Evolutionary conservation across 1,139 yeast species (phyloP), one percentile per base, ranked within the genome.

Genomic region (Blastobotrys capitulatus): DNA sequence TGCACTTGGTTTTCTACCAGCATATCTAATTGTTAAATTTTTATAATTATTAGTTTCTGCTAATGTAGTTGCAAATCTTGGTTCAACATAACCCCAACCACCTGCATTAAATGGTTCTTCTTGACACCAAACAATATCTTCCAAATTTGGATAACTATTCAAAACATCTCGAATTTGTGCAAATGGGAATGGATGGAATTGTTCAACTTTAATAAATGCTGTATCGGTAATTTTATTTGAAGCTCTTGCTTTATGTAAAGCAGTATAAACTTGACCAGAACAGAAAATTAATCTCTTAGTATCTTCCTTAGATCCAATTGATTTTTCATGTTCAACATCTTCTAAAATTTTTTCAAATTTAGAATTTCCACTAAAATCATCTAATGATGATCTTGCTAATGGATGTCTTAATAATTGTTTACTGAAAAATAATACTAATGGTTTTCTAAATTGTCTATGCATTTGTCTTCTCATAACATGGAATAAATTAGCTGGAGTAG

Each of bases 91-190:
- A 36, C 83, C 67, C 84, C 83, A 88, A 47, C 86, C 73, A 71
- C 97, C 97, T 83, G 89, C 89, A 75, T 90, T 90, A 73, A 90
- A 78, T 61, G 97, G 97, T 76, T 90, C 97, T 75, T 90, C 97
- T 75, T 90, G 97, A 72, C 94, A 83, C 90, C 89, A 90, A 46
- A 88, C 92, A 60, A 90, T 75, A 67, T 90, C 97, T 69, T 84
- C 82, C 55, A 83, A 66, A 67, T 80, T 81, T 65, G 94, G 86
- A 76, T 83, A 90, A 50, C 80, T 69, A 70, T 86, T 76, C 60
- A 90, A 74, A 22, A 86, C 73, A 62, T 89, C 96, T 66, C 87
- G 85, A 64, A 90, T 74, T 74, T 86, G 95, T 53, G 90, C 89
- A 72, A 75, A 90, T 72, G 97, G 97, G 96, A 90, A 90, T 71